A percentile compares a stretch with the other conserved stretches of the same genome.
Conservation (phyloP, 2,329 filamentous ascomycete species). For the Epichloe aotearoae region DNA sequence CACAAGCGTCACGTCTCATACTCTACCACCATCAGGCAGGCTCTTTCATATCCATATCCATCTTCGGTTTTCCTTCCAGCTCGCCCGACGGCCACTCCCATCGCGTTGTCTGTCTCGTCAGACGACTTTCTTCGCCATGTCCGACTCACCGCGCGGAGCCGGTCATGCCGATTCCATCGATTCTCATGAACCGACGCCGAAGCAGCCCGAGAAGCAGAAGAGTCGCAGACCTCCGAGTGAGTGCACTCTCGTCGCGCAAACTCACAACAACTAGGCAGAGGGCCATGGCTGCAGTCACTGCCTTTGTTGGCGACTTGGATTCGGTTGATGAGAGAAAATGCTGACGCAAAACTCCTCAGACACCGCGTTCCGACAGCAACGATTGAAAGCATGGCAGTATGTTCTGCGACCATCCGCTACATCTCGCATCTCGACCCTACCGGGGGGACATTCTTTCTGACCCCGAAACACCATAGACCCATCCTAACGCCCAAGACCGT, state of each 20-base stretch:
- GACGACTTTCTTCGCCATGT: conserved; percentile 25
- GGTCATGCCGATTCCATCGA: conserved; percentile 39
- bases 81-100: neutral
- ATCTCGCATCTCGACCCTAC: neutral
- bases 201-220: conserved; percentile 65
- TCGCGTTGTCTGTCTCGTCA: neutral
- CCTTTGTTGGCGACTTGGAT: conserved; percentile 3
- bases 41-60: neutral
- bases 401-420: conserved; percentile 23
- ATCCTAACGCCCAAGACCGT: conserved; percentile 93
- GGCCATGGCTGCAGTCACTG: neutral
- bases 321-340: neutral
- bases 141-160: conserved; percentile 31
- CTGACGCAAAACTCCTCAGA: conserved; percentile 38
- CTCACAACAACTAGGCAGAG: conserved; percentile 15
- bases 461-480: conserved; percentile 42
- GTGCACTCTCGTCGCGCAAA: conserved; percentile 14
- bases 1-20: neutral
- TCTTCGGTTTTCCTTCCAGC: neutral
- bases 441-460: conserved; percentile 20
- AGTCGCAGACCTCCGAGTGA: conserved; percentile 81
- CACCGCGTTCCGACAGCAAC: conserved; percentile 92
- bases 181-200: conserved; percentile 38
- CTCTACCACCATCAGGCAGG: neutral
- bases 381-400: conserved; percentile 97